Evolutionary conservation across 2,329 filamentous ascomycete genomes (phyloP).

Genomic region (Colletotrichum neosansevieriae): DNA sequence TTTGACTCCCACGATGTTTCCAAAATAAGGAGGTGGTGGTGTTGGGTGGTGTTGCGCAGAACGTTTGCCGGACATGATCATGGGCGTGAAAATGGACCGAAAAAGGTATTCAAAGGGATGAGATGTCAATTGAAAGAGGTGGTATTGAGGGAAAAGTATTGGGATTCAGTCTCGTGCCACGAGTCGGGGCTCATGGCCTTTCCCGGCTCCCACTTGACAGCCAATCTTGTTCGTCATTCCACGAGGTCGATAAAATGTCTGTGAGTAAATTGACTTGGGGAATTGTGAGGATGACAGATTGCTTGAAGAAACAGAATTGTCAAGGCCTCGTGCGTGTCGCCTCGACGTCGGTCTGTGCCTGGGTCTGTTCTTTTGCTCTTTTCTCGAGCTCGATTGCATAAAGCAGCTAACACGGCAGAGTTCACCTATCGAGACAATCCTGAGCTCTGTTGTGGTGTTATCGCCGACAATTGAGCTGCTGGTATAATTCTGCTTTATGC

Average conservation of each 20-base stretch:
- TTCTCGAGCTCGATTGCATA: not conserved
- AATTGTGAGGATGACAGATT: not conserved
- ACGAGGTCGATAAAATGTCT: not conserved
- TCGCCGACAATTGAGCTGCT: too few species aligned
- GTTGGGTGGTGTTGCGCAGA: not conserved
- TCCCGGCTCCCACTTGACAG: not conserved
- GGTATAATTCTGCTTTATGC: too few species aligned
- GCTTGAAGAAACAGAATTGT: not conserved
- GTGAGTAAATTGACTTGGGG: not conserved
- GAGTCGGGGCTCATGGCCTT: not conserved
- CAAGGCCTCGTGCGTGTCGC: not conserved
- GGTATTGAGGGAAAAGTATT: not conserved
- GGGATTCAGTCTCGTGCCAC: not conserved
- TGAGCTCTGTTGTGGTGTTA: too few species aligned
- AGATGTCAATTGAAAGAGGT: not conserved
- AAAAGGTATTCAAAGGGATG: not conserved
- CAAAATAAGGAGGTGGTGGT: not conserved
- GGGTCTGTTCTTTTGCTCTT: conserved; percentile 3
- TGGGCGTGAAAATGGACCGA: not conserved
- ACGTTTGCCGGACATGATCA: not conserved
- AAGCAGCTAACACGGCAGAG: not conserved
- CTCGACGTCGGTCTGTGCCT: conserved; percentile 14
- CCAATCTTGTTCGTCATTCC: not conserved
- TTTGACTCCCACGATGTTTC: not conserved
- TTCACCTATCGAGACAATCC: not conserved